Evolutionary conservation across 495 filamentous ascomycete genomes (phyloP), one percentile per base, ranked within the genome.

Genomic region (Hypomontagnella monticulosa): DNA sequence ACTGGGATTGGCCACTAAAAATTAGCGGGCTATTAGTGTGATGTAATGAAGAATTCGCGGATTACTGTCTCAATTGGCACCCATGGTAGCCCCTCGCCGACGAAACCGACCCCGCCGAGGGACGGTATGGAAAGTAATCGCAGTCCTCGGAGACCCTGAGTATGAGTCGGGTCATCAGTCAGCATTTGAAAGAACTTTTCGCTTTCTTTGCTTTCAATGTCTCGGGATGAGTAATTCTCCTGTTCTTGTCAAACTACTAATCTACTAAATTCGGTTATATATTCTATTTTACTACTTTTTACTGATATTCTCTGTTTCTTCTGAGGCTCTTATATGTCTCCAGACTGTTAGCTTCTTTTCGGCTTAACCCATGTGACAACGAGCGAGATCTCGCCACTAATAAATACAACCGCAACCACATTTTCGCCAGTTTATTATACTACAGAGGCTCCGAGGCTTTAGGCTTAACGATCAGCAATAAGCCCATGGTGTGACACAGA

Each of bases 151-250:
- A 40, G 34, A 47, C 20, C 15, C 38, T 53, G 44, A 34, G 5
- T n/a, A 23, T 49, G 50, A 50, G 33, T 47, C 40, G 34, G 34
- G 36, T 47, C 19, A 65, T 65, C 63, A 67, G 63, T 67, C 63
- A 67, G 63, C 63, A 61, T 66, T 66, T 60, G 30, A 41, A 66
- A 66, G 56, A 59, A 55, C 18, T 30, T 48, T 49, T 40, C 50
- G 23, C 41, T 36, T 64, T 58, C 18, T 64, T 42, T 36, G 19
- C 40, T 30, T 37, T 37, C 4, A n/a, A 59, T 47, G 20, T 23
- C 34, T 27, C 1, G 9, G 23, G 49, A 61, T 66, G 63, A 66
- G 63, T 66, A 61, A 57, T 61, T 51, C 3, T 5, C 23, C 23
- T 27, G 6, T 27, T 3, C 6, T 6, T 27, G 23, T 27, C 23